Conservation (phyloP, 169 alveolate species). For the Eimeria brunetti region DNA sequence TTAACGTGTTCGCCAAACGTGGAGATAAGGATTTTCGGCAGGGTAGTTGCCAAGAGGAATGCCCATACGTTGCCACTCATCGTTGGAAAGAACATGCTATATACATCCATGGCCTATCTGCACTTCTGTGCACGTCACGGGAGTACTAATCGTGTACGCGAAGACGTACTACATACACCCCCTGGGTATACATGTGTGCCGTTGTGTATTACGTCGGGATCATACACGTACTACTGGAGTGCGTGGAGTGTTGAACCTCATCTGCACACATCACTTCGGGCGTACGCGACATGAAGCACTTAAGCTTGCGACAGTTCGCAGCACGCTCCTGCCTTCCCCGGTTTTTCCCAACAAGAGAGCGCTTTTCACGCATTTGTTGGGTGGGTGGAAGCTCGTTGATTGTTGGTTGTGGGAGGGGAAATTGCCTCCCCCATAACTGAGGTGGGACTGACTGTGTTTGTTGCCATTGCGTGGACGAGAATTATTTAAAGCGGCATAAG, state of each 20-base stretch:
- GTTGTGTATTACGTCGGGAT: neutral
- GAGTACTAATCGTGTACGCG: neutral
- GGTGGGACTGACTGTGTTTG: neutral
- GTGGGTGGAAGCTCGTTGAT: neutral
- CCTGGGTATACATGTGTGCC: neutral
- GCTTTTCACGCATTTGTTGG: neutral
- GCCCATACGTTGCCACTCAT: neutral
- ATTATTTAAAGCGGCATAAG: neutral
- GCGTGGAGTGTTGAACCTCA: neutral
- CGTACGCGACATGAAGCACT: neutral
- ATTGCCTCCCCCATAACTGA: neutral
- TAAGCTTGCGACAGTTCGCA: neutral
- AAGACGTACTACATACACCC: neutral
- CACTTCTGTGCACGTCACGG: no score
- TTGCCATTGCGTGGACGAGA: neutral
- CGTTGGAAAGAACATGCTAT: neutral
- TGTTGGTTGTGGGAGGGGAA: neutral
- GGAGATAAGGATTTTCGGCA: neutral
- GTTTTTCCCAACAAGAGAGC: neutral
- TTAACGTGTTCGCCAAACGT: neutral
- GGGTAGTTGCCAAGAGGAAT: neutral
- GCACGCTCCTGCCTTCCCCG: constrained; percentile 18
- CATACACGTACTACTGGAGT: neutral
- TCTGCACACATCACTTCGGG: neutral
- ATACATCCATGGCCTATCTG: no score